Base-by-base conservation (phyloP, 345 rosid genomes). In the Erodium maritimum region DNA sequence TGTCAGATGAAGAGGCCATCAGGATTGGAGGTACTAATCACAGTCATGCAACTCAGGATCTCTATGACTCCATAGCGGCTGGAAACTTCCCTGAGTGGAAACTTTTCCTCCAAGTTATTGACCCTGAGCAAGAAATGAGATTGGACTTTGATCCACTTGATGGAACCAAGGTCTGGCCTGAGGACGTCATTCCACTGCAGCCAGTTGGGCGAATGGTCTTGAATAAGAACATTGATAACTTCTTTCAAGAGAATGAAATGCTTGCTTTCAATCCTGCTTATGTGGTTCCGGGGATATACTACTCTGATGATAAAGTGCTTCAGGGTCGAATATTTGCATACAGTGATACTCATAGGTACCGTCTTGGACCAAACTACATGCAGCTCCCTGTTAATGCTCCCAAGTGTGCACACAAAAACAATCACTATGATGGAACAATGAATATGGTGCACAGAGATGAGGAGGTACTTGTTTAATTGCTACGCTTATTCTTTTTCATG, bases 121-220 rank as follows among this genome's bases (percentile, higher is more conserved):
- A 90, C 73, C 95, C 97, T 23, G 95, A 72, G 22, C 83, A 82
- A 54, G 97, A 93, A 70, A 91, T 79, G 70, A 82, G 59, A 64
- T 85, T 79, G 22, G 95, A 93, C 71, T 93, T 93, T 50, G 99
- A 93, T 62, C 97, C 97, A 1, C 97, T 93, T 67, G 97, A 93
- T 75, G 96, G 87, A 55, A 93, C 99, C 64, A 93, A 90, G 87
- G 85, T 79, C 60, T 93, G 99, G 99, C 99, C 99, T 2, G 97
- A 87, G 77, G 96, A 93, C 61, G 73, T 93, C 57, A 61, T 93
- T 60, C 99, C 99, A 19, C 70, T 93, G 63, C 96, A 89, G 75
- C 97, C 99, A 0, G 96, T 93, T 57, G 99, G 99, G 22, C 91
- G 95, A 57, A 66, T 93, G 95, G 97, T 93, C 58, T 77, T 93